Evolutionary conservation across 139 green algal species (phyloP), one percentile per base, ranked within the genome.

Genomic region (Auxenochlorella pyrenoidosa): DNA sequence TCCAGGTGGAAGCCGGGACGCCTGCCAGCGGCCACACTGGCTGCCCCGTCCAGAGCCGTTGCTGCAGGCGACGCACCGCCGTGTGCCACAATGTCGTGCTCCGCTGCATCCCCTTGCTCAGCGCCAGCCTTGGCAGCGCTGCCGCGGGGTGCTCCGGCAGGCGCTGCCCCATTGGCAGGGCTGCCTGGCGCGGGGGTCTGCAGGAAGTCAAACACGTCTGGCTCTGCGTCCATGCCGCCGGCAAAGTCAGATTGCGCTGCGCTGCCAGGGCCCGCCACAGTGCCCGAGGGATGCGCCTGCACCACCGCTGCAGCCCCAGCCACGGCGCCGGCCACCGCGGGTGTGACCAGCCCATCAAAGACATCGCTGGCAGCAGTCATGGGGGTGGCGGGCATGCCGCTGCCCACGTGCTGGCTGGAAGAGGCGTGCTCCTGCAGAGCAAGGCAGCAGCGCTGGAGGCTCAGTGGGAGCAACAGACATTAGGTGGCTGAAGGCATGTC

Each of bases 191-290:
- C 32, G 1, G 81, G 81, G 16, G 81, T 86, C 30, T 66, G 65
- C 81, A 86, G 18, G 34, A 66, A 78, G 21, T 78, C 81, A 78
- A 86, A 86, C 30, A 86, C 65, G 13, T 86, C 81, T 36, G 21
- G 79, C 79, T 44, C 36, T 60, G 81, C 71, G 18, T n/a, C 30
- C 32, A 22, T 41, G 19, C 70, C 34, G 36, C 70, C 13, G 70
- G 70, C 70, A 63, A 24, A 63, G 54, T 13, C 54, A 66, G 58
- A 47, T 0, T 41, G n/a, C 21, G 63, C 63, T 30, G 24, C 60
- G 6, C 40, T 63, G 1, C 21, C 36, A 3, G 47, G 32, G 1
- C 32, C n/a, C 75, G 44, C 75, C 41, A 75, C 79, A 36, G n/a
- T 43, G 44, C 32, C 34, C 16, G 58, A 36, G 4, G 38, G 19